Conservation (phyloP, 257 asterid genomes). For the Lycium barbarum region DNA sequence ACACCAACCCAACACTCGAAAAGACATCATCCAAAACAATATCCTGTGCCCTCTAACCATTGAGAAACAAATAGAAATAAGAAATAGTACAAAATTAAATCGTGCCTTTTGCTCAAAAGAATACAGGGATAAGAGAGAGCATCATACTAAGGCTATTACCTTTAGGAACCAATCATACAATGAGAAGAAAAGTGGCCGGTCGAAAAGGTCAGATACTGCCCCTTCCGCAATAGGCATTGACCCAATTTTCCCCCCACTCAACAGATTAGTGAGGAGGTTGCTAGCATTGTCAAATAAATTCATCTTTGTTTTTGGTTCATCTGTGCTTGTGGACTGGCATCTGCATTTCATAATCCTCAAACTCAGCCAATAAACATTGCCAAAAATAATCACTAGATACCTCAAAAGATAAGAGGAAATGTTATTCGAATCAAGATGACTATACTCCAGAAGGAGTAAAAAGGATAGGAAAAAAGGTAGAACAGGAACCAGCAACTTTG, state of each 20-base stretch:
- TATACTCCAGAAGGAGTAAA: not conserved
- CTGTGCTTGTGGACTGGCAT: constrained; percentile 69
- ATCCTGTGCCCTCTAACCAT: not conserved
- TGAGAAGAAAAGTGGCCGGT: constrained; percentile 87
- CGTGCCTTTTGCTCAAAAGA: not conserved
- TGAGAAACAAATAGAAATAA: not conserved
- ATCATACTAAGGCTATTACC: constrained; percentile 50
- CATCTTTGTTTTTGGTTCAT: constrained; percentile 67
- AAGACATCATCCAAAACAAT: constrained; percentile 1
- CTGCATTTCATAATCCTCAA: constrained; percentile 49
- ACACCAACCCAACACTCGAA: not conserved
- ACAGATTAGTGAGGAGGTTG: constrained; percentile 84
- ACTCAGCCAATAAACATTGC: not conserved
- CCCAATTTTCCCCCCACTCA: constrained; percentile 83
- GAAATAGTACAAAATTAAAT: not conserved
- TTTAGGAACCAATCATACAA: constrained; percentile 89
- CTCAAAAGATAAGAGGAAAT: not conserved
- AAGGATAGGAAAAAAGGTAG: not conserved
- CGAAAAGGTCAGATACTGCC: constrained; percentile 91
- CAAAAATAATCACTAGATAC: not conserved
- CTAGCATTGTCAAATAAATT: constrained; percentile 86
- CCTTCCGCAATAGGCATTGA: constrained; percentile 98
- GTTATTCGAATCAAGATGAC: not conserved
- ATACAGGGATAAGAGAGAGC: not conserved
- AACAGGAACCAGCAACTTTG: not conserved